phyloP scores from a whole-genome alignment of 2,329 filamentous ascomycete species.

The Fusarium mexicanum region DNA sequence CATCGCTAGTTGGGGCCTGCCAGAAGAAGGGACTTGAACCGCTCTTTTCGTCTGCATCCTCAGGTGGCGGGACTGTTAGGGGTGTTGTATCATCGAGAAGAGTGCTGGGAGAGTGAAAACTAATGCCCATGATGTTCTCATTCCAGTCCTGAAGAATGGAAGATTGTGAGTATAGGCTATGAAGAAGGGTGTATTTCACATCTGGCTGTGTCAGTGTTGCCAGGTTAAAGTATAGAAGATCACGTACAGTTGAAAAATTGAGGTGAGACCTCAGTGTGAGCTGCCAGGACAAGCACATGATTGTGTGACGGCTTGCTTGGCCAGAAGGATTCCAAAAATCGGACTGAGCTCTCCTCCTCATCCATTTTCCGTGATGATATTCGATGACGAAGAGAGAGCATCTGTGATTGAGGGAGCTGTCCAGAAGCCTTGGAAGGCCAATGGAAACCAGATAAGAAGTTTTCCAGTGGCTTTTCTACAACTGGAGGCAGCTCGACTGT shows the following conservation, averaged over 20 bases:
- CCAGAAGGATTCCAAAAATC: constrained; percentile 89
- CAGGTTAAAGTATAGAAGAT: neutral
- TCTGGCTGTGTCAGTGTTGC: constrained; percentile 54
- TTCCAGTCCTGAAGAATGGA: constrained; percentile 57
- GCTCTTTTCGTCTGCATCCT: constrained; percentile 25
- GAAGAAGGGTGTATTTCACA: constrained; percentile 79
- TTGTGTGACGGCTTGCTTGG: constrained; percentile 68
- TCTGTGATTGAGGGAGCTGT: constrained; percentile 56
- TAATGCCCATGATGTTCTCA: constrained; percentile 76
- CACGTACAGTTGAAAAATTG: constrained; percentile 80
- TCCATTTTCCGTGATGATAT: constrained; percentile 69
- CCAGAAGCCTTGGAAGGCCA: constrained; percentile 68
- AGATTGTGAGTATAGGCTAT: constrained; percentile 76
- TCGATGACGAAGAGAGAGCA: constrained; percentile 78
- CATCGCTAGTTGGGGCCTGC: constrained; percentile 85
- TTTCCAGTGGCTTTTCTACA: constrained; percentile 71
- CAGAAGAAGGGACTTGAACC: constrained; percentile 75
- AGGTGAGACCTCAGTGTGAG: constrained; percentile 81
- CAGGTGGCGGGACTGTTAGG: constrained; percentile 58
- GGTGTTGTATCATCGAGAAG: constrained; percentile 68
- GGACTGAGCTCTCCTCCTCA: constrained; percentile 76
- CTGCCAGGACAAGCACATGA: constrained; percentile 88
- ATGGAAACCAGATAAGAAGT: constrained; percentile 69
- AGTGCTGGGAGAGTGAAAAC: constrained; percentile 76
- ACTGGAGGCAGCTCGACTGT: constrained; percentile 84